phyloP scores from a whole-genome alignment of 768 basidiomycete species.

The Lactarius sanguifluus region DNA sequence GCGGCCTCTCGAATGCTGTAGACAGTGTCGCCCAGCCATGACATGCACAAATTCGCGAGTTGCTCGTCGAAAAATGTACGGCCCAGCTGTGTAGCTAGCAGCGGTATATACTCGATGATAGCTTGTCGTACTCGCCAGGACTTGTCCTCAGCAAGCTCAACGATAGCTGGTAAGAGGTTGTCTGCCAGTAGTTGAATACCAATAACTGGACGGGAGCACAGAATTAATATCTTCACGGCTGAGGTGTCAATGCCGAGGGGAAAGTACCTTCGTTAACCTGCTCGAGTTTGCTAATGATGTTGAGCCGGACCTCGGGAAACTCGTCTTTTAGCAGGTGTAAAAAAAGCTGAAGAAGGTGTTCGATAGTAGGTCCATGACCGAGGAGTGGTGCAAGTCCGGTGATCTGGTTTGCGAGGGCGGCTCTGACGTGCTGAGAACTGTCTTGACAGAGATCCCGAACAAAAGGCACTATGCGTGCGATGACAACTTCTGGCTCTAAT shows the following conservation, averaged over 20 bases:
- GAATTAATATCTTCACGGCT: slow-evolving; percentile 17
- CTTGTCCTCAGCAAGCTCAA: slow-evolving; percentile 98
- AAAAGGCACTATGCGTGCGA: slow-evolving; percentile 90
- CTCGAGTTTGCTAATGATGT: slow-evolving; percentile 98
- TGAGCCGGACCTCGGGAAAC: slow-evolving; percentile 95
- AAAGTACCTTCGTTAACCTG: slow-evolving; percentile 82
- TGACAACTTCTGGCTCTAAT: slow-evolving; percentile 90
- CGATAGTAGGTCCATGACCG: slow-evolving; percentile 90
- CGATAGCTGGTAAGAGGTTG: slow-evolving; percentile 94
- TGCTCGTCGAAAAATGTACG: slow-evolving; percentile 98
- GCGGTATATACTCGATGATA: slow-evolving; percentile 99
- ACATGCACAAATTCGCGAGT: slow-evolving; percentile 96
- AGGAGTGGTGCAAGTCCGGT: slow-evolving; percentile 93
- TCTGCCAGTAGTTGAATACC: slow-evolving; percentile 94
- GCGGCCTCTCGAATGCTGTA: slow-evolving; percentile 99
- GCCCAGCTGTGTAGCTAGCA: slow-evolving; percentile 96
- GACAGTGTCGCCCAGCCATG: slow-evolving; percentile 97
- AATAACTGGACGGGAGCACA: slow-evolving; percentile 61
- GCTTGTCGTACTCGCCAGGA: slow-evolving; percentile 99
- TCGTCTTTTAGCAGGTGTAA: slow-evolving; percentile 96
- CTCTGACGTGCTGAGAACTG: slow-evolving; percentile 93
- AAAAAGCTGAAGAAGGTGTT: slow-evolving; percentile 95
- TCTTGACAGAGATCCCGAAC: slow-evolving; percentile 94
- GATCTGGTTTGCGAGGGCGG: slow-evolving; percentile 93
- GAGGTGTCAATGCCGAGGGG: slow-evolving; percentile 4